Evolutionary conservation across 768 basidiomycete species (phyloP), one percentile per base, ranked within the genome.

Genomic region (Leccinum longicurvipes): DNA sequence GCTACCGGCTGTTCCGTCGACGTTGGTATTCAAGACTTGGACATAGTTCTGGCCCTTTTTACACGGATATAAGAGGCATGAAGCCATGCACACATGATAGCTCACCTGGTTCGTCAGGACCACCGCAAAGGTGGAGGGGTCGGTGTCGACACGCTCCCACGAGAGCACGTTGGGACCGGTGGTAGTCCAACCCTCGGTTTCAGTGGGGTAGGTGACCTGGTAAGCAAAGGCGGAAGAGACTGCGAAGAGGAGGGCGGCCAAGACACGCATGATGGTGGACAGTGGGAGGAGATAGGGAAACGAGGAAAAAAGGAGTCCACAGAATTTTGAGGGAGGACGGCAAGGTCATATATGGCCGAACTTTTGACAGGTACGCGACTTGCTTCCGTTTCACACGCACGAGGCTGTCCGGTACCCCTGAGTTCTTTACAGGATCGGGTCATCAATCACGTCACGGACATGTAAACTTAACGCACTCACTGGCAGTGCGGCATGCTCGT

Each of bases 141-240:
- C 93, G 9, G 87, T 89, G 51, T 59, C 56, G 56, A 91, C 91
- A 6, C 79, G 78, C 1, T 69, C 48, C 91, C 91, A 95, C 6
- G 73, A 55, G 53, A 91, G 72, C 15, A 73, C 76, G 61, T 70
- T 85, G 51, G 77, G 63, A 39, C 81, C 85, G 25, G 69, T 67
- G 66, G 76, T 79, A 28, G 77, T 79, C 91, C 90, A 92, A 47
- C 78, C 80, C 23, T 75, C 58, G 41, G 64, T 58, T 5, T 52
- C 54, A 56, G 67, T 75, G 44, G 89, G 88, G 50, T 66, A 70
- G 44, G 76, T 80, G 68, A 93, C 81, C 54, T 67, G 54, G 74
- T 86, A 86, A n/a, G 87, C 91, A 54, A 79, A 71, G 36, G 81
- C 80, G 23, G 84, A 78, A 56, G 84, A 77, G 56, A 76, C 76